Evolutionary conservation across 73 alveolate genomes (phyloP), one percentile per base, ranked within the genome.

Genomic region (Paramecium bursaria): DNA sequence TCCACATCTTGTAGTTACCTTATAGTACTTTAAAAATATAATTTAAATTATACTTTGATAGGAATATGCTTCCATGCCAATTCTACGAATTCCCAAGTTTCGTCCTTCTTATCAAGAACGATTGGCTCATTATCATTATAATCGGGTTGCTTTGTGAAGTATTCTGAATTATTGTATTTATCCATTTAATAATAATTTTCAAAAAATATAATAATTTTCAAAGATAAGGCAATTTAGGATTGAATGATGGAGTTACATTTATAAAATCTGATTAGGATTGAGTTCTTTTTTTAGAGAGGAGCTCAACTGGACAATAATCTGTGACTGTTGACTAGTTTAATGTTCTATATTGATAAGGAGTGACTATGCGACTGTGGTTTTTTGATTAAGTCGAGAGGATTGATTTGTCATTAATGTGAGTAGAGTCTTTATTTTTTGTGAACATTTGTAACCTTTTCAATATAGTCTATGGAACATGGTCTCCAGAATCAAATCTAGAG

Each of bases 1-100:
- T 11, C 82, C 55, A 67, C 82, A 11, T 7, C 53, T 47, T 48
- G 26, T 3, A 6, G 21, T 17, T 48, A 48, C 21, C 5, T 0
- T 48, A 7, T 2, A 3, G 15, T 0, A 6, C 29, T 17, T 1
- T 9, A 6, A 48, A 10, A 2, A 48, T 1, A 9, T 6, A 1
- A 7, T 48, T 48, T 21, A 48, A 47, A 4, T 47, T 2, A 2
- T 57, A 57, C 76, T 13, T 67, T 33, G 44, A 67, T 42, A 9
- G 82, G 82, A 21, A 39, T n/a, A 35, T 67, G 82, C 10, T 42
- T 67, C 82, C 82, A 67, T 4, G 39, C 57, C 44, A 39, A 42
- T 17, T 31, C 26, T 39, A 67, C 21, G 27, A 67, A 67, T 31
- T 19, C 21, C 55, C 60, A 39, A 39, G 23, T 49, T 22, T 54